Conservation (phyloP, 805 yeast species). For the Yarrowia osloensis region DNA sequence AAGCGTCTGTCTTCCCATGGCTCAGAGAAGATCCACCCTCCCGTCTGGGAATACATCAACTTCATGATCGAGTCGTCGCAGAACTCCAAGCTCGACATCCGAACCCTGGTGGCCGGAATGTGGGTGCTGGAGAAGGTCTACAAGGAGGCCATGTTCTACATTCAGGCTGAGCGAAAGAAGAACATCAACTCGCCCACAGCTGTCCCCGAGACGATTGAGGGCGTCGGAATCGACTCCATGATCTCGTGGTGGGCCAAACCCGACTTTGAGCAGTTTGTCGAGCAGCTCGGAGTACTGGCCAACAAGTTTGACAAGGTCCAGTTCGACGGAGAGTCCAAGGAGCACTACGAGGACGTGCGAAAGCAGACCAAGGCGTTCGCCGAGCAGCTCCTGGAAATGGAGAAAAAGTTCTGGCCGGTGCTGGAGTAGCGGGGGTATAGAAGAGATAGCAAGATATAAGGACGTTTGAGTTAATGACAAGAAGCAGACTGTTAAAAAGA, state of each 20-base stretch:
- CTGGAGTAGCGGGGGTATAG: not conserved
- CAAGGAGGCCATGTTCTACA: conserved; percentile 29
- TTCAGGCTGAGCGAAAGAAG: conserved; percentile 3
- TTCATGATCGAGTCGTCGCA: conserved; percentile 15
- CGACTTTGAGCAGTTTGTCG: conserved; percentile 25
- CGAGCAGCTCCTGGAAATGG: conserved; percentile 6
- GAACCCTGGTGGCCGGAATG: conserved; percentile 23
- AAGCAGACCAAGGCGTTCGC: conserved; percentile 2
- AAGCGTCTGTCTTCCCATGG: conserved; percentile 1
- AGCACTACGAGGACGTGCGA: not conserved
- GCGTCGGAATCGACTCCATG: conserved; percentile 24
- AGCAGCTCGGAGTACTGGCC: not conserved
- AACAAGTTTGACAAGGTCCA: conserved; percentile 22
- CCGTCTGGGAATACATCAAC: conserved; percentile 26
- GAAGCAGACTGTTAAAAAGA: no score
- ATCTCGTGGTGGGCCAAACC: conserved; percentile 31
- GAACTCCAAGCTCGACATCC: not conserved
- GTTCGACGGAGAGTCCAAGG: conserved; percentile 1
- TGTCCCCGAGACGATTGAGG: conserved; percentile 7
- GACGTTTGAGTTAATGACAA: no score
- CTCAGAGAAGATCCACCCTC: conserved; percentile 21
- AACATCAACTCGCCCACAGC: conserved; percentile 10
- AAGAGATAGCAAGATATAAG: no score
- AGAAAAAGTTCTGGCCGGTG: conserved; percentile 25
- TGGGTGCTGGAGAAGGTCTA: conserved; percentile 28